Conservation (phyloP, 768 basidiomycete genomes). For the Suillus tomentosus region DNA sequence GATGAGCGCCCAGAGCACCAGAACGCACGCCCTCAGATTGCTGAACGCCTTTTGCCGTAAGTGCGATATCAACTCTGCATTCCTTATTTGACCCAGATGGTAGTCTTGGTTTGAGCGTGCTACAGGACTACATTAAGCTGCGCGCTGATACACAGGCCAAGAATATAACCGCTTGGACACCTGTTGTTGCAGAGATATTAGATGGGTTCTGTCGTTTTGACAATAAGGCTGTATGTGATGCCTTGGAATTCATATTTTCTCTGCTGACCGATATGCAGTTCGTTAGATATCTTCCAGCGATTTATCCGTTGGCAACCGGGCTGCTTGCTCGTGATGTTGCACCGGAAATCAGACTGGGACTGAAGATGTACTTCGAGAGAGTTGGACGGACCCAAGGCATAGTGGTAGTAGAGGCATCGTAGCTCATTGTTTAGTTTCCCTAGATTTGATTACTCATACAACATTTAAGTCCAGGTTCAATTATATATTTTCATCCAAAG, state of each 20-base stretch:
- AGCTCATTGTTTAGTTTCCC: slow-evolving; percentile 32
- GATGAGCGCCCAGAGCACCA: slow-evolving; percentile 89
- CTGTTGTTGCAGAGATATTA: slow-evolving; percentile 95
- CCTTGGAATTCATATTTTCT: neutral
- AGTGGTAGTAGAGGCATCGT: slow-evolving; percentile 65
- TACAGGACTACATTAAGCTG: slow-evolving; percentile 89
- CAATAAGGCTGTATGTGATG: slow-evolving; percentile 76
- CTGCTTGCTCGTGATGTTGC: slow-evolving; percentile 81
- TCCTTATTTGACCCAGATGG: slow-evolving; percentile 13
- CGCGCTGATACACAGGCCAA: slow-evolving; percentile 89
- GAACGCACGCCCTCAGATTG: slow-evolving; percentile 77
- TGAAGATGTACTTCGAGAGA: slow-evolving; percentile 78
- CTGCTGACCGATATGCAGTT: slow-evolving; percentile 57
- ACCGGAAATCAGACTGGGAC: slow-evolving; percentile 77
- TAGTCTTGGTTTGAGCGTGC: slow-evolving; percentile 84
- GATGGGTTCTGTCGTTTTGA: slow-evolving; percentile 90
- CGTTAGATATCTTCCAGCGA: slow-evolving; percentile 79
- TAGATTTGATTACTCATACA: slow-evolving; percentile 25
- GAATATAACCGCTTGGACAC: slow-evolving; percentile 97
- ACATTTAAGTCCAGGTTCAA: slow-evolving; percentile 13
- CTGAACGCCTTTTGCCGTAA: slow-evolving; percentile 70
- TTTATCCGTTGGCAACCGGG: slow-evolving; percentile 89
- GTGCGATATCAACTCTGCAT: slow-evolving; percentile 28
- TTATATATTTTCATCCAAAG: slow-evolving; percentile 24
- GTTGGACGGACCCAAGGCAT: slow-evolving; percentile 77